Conservation (phyloP, 2,329 filamentous ascomycete species). For the Helotiales sp. region DNA sequence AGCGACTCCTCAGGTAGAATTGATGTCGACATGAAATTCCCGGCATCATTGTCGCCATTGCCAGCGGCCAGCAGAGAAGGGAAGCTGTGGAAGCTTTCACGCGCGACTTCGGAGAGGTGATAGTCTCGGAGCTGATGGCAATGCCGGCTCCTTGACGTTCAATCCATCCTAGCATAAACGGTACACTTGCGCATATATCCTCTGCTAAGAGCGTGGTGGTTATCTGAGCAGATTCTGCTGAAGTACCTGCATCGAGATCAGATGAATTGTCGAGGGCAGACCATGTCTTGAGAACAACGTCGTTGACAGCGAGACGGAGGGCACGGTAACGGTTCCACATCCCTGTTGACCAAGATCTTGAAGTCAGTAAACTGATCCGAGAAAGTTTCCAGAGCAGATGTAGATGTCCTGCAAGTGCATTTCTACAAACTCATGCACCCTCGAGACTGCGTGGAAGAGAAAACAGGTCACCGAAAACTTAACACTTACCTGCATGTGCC, state of each 20-base stretch:
- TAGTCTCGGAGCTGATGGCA: background rate
- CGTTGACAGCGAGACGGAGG: constrained; percentile 11
- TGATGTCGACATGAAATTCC: constrained; percentile 2
- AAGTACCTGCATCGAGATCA: background rate
- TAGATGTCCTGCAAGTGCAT: too few relatives aligned
- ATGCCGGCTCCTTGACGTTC: background rate
- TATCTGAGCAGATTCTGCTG: background rate
- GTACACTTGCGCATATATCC: constrained; percentile 17
- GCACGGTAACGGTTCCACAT: constrained; percentile 18
- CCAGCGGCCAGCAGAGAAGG: constrained; percentile 15
- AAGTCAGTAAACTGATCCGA: too few relatives aligned
- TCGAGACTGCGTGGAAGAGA: too few relatives aligned
- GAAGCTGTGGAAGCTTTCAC: constrained; percentile 7
- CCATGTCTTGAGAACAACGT: constrained; percentile 6
- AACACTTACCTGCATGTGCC: constrained; percentile 13
- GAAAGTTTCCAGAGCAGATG: too few relatives aligned
- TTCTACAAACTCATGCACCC: too few relatives aligned
- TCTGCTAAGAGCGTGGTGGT: constrained; percentile 5
- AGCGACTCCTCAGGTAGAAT: constrained; percentile 7
- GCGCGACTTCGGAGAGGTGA: background rate
- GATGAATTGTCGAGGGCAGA: background rate
- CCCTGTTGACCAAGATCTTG: too few relatives aligned
- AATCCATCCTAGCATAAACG: constrained; percentile 7
- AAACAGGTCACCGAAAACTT: too few relatives aligned
- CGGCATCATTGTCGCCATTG: constrained; percentile 8